Conservation (phyloP, 2,329 filamentous ascomycete genomes). For the Apiospora hydei region DNA sequence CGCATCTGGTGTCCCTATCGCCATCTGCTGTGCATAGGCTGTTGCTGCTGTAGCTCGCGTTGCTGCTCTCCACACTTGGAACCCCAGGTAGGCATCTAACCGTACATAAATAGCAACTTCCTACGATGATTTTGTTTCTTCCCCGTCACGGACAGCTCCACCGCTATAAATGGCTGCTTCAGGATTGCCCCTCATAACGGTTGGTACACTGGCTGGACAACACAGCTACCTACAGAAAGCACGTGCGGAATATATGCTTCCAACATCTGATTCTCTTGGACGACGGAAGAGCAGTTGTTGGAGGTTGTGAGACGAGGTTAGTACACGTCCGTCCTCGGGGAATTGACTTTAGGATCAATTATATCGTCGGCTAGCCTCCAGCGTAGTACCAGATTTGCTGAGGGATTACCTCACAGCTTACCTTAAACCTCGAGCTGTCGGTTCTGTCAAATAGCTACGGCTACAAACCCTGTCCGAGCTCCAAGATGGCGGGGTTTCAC, state of each 20-base stretch:
- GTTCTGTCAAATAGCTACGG: conserved; percentile 8
- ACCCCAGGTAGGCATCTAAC: background rate
- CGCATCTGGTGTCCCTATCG: conserved; percentile 7
- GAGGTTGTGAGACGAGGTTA: background rate
- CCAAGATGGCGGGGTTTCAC: conserved; percentile 17
- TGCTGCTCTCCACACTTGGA: conserved; percentile 5
- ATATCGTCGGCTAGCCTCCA: background rate
- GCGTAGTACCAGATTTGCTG: background rate
- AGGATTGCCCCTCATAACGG: conserved; percentile 11
- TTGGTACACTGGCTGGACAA: background rate
- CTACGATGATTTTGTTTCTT: conserved; percentile 9
- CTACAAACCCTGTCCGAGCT: conserved; percentile 16
- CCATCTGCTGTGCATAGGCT: background rate
- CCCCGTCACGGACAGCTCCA: conserved; percentile 7
- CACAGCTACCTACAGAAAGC: background rate
- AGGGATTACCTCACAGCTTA: background rate
- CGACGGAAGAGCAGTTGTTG: background rate
- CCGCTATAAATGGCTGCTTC: conserved; percentile 12
- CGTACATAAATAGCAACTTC: conserved; percentile 16
- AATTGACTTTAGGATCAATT: background rate
- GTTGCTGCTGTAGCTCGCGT: background rate
- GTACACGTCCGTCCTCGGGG: background rate
- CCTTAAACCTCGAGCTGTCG: conserved; percentile 1
- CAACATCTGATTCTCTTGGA: background rate
- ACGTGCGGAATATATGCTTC: background rate